Conservation (phyloP, 2,329 filamentous ascomycete genomes). For the Penicillium thymicola region DNA sequence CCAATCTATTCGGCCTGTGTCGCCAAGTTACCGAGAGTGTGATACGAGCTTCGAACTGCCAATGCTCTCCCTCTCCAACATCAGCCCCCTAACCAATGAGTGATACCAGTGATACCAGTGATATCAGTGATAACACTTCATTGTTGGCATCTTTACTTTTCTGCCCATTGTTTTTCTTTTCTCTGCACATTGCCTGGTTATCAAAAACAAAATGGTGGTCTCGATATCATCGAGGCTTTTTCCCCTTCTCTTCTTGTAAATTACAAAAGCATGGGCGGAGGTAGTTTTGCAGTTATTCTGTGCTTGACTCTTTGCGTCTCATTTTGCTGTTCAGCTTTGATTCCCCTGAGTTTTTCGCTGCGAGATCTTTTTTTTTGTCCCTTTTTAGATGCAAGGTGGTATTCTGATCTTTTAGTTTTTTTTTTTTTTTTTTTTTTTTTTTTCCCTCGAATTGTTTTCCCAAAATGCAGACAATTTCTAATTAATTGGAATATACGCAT, state of each 20-base stretch:
- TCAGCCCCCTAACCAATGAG: not conserved
- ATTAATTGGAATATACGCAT: slow-evolving; percentile 8
- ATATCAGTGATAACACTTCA: not conserved
- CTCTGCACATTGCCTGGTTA: slow-evolving; percentile 14
- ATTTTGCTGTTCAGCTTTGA: slow-evolving; percentile 17
- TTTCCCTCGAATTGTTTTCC: not conserved
- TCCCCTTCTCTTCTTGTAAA: slow-evolving; percentile 28
- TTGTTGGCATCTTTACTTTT: not conserved
- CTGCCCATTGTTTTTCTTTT: slow-evolving; percentile 5
- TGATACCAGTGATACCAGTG: not conserved
- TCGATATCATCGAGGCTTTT: slow-evolving; percentile 11
- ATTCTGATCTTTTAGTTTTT: slow-evolving; percentile 6
- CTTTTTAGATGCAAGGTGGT: slow-evolving; percentile 19
- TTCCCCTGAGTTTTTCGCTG: slow-evolving; percentile 17
- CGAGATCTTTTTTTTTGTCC: slow-evolving; percentile 7
- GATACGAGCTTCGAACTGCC: not conserved
- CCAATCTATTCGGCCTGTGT: not conserved
- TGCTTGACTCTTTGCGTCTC: slow-evolving; percentile 16
- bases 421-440: not conserved
- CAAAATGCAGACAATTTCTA: slow-evolving; percentile 17
- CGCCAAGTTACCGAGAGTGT: not conserved
- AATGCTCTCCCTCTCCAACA: not conserved
- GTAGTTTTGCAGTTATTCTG: slow-evolving; percentile 17
- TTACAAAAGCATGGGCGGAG: slow-evolving; percentile 37
- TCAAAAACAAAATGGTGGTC: slow-evolving; percentile 11